Base-by-base conservation (phyloP, 2,329 filamentous ascomycete species). In the Sporothrix curviconia region DNA sequence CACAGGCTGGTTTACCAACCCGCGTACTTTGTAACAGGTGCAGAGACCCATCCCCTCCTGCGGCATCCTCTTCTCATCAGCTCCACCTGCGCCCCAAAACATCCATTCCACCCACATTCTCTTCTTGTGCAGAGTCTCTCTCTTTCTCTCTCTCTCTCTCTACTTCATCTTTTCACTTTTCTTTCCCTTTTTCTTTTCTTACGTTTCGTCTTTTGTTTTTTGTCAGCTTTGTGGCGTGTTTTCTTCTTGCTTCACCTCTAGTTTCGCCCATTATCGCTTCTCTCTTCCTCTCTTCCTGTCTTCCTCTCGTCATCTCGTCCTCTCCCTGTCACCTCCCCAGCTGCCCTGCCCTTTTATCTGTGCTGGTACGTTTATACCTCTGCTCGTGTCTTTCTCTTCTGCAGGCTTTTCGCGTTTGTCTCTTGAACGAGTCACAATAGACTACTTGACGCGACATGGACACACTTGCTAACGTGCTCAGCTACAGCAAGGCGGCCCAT, bases 11-110 rank as follows among this genome's bases (percentile, higher is more conserved):
- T n/a, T n/a, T n/a, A 32, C 6, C 28, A 32, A 32, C 11, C 11
- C 28, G 28, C 28, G 28, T 32, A 32, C 28, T 32, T n/a, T n/a
- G n/a, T n/a, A n/a, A n/a, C n/a, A n/a, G n/a, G n/a, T n/a, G n/a
- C n/a, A n/a, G n/a, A n/a, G 19, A 5, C 28, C 15, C 7, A 34
- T 46, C 43, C 47, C 43, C 43, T 54, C n/a, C n/a, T n/a, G n/a
- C n/a, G n/a, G n/a, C n/a, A 19, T 37, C 49, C 42, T 34, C 15
- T 51, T 36, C 39, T n/a, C 6, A 39, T 34, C 17, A 17, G 17
- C 59, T 47, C 56, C 59, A 52, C 49, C 25, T 4, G 59, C 64
- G 59, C 60, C 63, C 63, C 63, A 60, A 60, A 56, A 53, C 59
- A 55, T 59, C 34, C 40, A 55, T 58, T 61, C 25, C 24, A 17